A percentile compares a stretch with the other conserved stretches of the same genome.
phyloP scores from a whole-genome alignment of 2,329 filamentous ascomycete genomes.

The Hypoxylon rubiginosum region DNA sequence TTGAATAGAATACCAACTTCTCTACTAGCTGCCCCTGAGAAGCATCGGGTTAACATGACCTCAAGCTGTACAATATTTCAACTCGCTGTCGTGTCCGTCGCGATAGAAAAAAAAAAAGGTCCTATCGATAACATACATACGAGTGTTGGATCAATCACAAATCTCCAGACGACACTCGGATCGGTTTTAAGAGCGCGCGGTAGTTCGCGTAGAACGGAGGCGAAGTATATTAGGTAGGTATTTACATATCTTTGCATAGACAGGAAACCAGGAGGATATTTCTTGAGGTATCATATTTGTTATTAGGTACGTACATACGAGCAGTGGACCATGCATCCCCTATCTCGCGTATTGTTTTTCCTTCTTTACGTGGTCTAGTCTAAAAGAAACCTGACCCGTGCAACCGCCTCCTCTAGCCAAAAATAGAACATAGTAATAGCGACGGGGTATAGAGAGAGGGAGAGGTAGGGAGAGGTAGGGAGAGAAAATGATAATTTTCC shows the following conservation, averaged over 20 bases:
- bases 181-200: background rate
- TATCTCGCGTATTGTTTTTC: slow-evolving; percentile 6
- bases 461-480: background rate
- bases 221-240: background rate
- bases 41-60: background rate
- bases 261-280: background rate
- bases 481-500: background rate
- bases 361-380: slow-evolving; percentile 22
- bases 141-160: background rate
- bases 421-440: background rate
- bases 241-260: background rate
- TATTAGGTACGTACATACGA: slow-evolving; percentile 10
- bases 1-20: background rate
- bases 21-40: background rate
- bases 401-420: slow-evolving; percentile 5
- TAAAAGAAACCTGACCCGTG: slow-evolving; percentile 3
- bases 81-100: background rate
- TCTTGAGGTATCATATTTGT: slow-evolving; percentile 19
- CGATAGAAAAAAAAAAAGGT: too few relatives aligned
- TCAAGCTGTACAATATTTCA: background rate
- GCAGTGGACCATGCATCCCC: background rate
- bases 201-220: background rate
- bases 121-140: background rate
- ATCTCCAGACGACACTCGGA: background rate
- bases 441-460: background rate